These are phyloP conservation scores for Fusarium virguliforme DNA, from an alignment of 2,329 filamentous ascomycete genomes.

Conservation along the genomic window DNA sequence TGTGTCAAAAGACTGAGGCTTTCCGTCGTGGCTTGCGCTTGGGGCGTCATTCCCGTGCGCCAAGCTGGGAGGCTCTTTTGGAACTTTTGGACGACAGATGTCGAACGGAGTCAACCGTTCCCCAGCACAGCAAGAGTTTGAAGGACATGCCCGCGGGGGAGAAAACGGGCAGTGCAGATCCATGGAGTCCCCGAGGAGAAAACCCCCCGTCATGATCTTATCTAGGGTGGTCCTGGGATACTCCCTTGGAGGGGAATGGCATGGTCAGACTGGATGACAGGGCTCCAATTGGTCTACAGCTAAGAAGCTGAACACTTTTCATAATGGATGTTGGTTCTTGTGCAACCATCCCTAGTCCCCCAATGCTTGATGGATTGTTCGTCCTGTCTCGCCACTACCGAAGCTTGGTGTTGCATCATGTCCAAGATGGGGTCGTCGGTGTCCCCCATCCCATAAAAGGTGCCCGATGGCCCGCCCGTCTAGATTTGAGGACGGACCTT, in stretches of 20 bases:
- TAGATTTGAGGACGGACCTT: constrained; percentile 6
- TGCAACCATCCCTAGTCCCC: constrained; percentile 2
- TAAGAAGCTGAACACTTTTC: neutral
- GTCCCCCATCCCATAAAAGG: constrained; percentile 22
- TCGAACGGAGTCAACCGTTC: neutral
- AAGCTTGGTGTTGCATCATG: constrained; percentile 20
- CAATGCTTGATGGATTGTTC: neutral
- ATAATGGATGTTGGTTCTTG: neutral
- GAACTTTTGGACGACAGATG: constrained; percentile 5
- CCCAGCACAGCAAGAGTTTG: neutral
- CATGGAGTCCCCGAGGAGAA: constrained; percentile 16
- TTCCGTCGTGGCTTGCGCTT: constrained; percentile 4
- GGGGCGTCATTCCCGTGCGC: constrained; percentile 11
- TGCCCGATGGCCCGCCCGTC: constrained; percentile 26
- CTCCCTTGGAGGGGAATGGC: constrained; percentile 9
- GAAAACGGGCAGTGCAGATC: neutral
- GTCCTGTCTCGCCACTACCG: constrained; percentile 16
- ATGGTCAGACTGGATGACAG: constrained; percentile 25
- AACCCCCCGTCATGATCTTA: constrained; percentile 3
- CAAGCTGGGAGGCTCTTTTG: constrained; percentile 15
- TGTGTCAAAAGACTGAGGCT: constrained; percentile 7
- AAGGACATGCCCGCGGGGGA: neutral
- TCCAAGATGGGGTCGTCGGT: neutral
- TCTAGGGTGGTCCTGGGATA: neutral
- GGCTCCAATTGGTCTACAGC: constrained; percentile 25